Conservation (phyloP, 2,329 filamentous ascomycete species). For the Mycosphaerella sp. region DNA sequence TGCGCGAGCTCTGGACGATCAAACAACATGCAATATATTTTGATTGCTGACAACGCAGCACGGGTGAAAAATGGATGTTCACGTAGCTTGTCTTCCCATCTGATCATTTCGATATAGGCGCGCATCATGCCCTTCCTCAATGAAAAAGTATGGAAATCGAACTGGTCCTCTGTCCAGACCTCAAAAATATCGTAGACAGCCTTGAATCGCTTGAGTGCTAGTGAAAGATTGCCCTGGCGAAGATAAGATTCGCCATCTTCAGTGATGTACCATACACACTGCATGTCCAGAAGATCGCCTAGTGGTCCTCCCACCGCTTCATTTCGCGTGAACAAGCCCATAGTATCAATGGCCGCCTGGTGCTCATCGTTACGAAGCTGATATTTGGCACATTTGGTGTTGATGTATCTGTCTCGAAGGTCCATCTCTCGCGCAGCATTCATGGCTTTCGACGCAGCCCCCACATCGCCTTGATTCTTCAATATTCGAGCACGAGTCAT, state of each 20-base stretch:
- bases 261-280: slow-evolving; percentile 93
- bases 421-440: slow-evolving; percentile 80
- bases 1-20: slow-evolving; percentile 66
- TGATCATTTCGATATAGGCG: slow-evolving; percentile 91
- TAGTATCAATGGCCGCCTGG: slow-evolving; percentile 75
- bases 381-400: slow-evolving; percentile 97
- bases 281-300: slow-evolving; percentile 92
- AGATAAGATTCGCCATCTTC: slow-evolving; percentile 90
- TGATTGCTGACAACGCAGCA: slow-evolving; percentile 73
- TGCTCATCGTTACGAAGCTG: slow-evolving; percentile 89
- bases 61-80: slow-evolving; percentile 91
- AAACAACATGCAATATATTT: slow-evolving; percentile 70
- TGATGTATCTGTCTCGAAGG: slow-evolving; percentile 90
- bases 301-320: slow-evolving; percentile 83
- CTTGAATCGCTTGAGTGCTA: slow-evolving; percentile 89
- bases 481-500: slow-evolving; percentile 94
- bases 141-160: slow-evolving; percentile 97
- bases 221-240: slow-evolving; percentile 71
- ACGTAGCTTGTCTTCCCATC: slow-evolving; percentile 87
- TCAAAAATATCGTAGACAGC: slow-evolving; percentile 89
- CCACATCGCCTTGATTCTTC: slow-evolving; percentile 78
- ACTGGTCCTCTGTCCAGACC: slow-evolving; percentile 96
- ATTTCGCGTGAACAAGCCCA: slow-evolving; percentile 89
- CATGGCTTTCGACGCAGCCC: slow-evolving; percentile 80
- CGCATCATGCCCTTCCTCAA: slow-evolving; percentile 93